A percentile compares a stretch with the other conserved stretches of the same genome.
phyloP scores from a whole-genome alignment of 768 basidiomycete genomes.

The Mycena crocata region DNA sequence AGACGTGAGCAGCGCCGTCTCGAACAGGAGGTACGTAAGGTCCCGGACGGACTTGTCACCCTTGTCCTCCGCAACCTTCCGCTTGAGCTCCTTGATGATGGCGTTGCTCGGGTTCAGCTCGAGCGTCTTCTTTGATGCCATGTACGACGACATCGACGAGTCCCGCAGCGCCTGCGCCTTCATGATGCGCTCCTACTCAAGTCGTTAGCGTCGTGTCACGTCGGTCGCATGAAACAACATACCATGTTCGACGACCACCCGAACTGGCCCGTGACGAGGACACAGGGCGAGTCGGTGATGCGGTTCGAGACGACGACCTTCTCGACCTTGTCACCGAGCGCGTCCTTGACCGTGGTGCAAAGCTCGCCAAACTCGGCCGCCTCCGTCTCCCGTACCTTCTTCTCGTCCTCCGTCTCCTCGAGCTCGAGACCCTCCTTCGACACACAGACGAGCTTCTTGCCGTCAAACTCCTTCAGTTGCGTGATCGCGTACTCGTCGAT shows the following conservation, averaged over 20 bases:
- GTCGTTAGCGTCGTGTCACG: conserved; percentile 11
- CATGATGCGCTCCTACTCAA: conserved; percentile 90
- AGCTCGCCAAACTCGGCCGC: conserved; percentile 85
- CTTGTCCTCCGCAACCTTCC: conserved; percentile 96
- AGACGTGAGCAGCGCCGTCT: conserved; percentile 95
- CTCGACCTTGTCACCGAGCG: conserved; percentile 99
- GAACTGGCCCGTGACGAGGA: conserved; percentile 98
- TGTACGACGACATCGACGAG: conserved; percentile 98
- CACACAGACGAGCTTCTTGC: conserved; percentile 96
- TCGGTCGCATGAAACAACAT: conserved; percentile 35
- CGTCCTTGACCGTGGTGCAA: conserved; percentile 96
- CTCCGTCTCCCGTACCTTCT: conserved; percentile 89
- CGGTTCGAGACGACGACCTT: conserved; percentile 99
- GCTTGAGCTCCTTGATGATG: conserved; percentile 96
- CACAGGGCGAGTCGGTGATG: conserved; percentile 96
- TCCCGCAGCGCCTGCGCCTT: conserved; percentile 98
- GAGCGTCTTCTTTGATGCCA: conserved; percentile 98
- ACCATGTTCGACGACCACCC: conserved; percentile 99
- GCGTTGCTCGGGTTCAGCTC: conserved; percentile 94
- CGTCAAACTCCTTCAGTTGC: conserved; percentile 99
- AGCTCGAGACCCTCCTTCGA: conserved; percentile 99
- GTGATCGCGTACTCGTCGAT: conserved; percentile 99
- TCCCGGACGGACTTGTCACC: conserved; percentile 98
- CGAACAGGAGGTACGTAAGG: conserved; percentile 94
- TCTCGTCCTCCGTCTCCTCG: conserved; percentile 99